Evolutionary conservation across 257 asterid genomes (phyloP).

Genomic region (Gentiana macrophylla): DNA sequence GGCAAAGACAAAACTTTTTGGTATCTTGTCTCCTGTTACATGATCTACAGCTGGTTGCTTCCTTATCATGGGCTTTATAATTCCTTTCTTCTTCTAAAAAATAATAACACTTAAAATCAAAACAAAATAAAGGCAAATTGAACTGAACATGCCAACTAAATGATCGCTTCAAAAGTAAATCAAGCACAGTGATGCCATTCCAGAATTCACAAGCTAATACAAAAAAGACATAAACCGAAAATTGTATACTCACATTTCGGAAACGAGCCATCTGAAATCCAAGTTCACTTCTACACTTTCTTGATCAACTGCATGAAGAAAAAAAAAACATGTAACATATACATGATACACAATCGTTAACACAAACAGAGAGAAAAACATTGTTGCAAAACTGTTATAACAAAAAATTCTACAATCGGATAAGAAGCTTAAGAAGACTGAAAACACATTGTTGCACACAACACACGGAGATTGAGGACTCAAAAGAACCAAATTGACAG

Average conservation of each 20-base stretch:
- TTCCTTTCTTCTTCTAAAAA: conserved; percentile 48
- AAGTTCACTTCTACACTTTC: no score
- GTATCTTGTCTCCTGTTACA: conserved; percentile 84
- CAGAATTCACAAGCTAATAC: background rate
- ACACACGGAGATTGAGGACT: no score
- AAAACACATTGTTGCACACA: no score
- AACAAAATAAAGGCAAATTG: background rate
- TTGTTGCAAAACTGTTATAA: no score
- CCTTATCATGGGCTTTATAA: conserved; percentile 42
- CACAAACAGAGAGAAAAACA: no score
- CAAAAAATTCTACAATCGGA: no score
- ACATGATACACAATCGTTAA: no score
- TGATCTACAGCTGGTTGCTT: conserved; percentile 67
- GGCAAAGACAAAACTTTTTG: conserved; percentile 73
- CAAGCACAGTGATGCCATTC: background rate
- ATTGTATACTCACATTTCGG: conserved; percentile 33
- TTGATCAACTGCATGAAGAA: no score
- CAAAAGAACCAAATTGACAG: no score
- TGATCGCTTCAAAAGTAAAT: background rate
- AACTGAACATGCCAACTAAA: no score
- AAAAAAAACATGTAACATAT: no score
- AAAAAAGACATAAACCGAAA: background rate
- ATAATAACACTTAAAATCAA: background rate
- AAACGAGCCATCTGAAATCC: conserved; percentile 52
- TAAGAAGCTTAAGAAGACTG: no score